Evolutionary conservation across 2,329 filamentous ascomycete genomes (phyloP).

Genomic region (Podosphaera leucotricha): DNA sequence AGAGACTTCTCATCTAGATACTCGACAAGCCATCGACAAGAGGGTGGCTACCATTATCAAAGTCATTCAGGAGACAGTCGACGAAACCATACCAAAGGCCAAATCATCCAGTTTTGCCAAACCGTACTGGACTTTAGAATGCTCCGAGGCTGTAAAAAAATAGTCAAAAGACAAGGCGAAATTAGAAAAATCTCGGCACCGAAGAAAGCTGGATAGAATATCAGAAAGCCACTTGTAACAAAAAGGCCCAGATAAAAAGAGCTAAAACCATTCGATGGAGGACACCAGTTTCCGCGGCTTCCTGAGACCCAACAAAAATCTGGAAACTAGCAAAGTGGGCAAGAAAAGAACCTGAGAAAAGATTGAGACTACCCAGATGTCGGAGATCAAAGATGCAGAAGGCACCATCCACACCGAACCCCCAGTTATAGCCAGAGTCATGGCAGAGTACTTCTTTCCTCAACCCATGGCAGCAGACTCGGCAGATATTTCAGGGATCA

Average conservation of each 20-base stretch:
- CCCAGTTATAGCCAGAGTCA: not conserved
- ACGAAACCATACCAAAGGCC: not conserved
- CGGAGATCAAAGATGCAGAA: not conserved
- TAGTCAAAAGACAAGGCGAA: not conserved
- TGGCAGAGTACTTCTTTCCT: not conserved
- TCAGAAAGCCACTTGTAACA: too few relatives aligned
- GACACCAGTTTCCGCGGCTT: not conserved
- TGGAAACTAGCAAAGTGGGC: conserved; percentile 1
- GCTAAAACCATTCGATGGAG: too few relatives aligned
- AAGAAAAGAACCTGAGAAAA: not conserved
- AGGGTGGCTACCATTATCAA: not conserved
- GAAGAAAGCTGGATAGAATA: too few relatives aligned
- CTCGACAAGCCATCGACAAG: not conserved
- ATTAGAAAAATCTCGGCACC: too few relatives aligned
- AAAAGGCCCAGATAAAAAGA: not conserved
- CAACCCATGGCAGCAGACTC: not conserved
- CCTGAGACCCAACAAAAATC: not conserved
- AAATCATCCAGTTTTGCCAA: not conserved
- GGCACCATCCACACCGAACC: not conserved
- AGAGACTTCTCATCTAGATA: not conserved
- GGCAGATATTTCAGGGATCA: too few relatives aligned
- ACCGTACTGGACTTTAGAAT: not conserved
- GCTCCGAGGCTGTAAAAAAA: not conserved
- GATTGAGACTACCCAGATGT: not conserved
- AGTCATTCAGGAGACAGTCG: not conserved